Evolutionary conservation across 148 eudicot species (phyloP), one percentile per base, ranked within the genome.

Genomic region (Fagopyrum tataricum): DNA sequence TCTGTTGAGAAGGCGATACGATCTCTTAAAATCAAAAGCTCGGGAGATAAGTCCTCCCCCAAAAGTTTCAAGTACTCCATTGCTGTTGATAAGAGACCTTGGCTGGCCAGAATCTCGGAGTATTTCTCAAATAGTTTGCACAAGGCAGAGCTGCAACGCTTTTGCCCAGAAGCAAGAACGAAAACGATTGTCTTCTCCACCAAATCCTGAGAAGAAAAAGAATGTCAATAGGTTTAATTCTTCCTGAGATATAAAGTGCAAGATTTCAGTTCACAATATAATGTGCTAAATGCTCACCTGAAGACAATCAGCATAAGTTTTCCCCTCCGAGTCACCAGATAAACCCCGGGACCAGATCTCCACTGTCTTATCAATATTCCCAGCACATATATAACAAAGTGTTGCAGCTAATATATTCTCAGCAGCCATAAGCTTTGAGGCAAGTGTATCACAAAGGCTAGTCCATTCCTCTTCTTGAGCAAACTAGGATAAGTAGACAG

Each of bases 81-180:
- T 46, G 97, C 99, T 20, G 96, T 87, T 48, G 90, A 78, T 82
- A 95, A 83, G 78, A 87, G 96, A 73, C 99, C 99, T 80, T 95
- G 99, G 82, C 99, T 95, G 74, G 99, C 97, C 82, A 95, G 85
- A 77, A 95, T 92, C 79, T 95, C 99, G 74, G 88, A 93, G 78
- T 95, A 95, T 75, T 91, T 95, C 79, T 95, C 99, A 79, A 95
- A 89, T 46, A 95, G 92, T 76, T 87, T 95, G 84, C 92, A 90
- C 78, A 95, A 59, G 70, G 91, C 85, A 81, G 90, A 89, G 83
- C 99, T 95, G 73, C 90, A 92, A 71, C 70, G 83, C 86, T 92
- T 95, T 82, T 92, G 97, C 58, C 96, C 99, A 82, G 90, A 82
- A 73, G 97, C 97, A 84, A 95, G 83, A 78, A 96, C 96, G 73